phyloP scores from a whole-genome alignment of 345 rosid genomes.

The Eucalyptus regnans region DNA sequence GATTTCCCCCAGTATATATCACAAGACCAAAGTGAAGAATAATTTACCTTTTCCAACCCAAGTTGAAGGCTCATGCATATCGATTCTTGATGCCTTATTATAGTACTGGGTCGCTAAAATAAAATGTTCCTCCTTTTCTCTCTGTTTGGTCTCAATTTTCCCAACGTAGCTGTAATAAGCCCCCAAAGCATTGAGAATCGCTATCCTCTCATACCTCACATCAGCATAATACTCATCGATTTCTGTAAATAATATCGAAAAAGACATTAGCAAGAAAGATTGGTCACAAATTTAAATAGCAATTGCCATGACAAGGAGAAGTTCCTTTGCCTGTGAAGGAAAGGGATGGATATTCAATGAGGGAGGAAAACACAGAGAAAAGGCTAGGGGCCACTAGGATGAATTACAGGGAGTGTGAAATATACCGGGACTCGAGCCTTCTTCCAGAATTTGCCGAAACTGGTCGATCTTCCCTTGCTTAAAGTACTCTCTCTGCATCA shows the following conservation, averaged over 20 bases:
- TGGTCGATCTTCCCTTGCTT: constrained; percentile 91
- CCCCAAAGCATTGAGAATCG: constrained; percentile 88
- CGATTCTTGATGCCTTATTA: constrained; percentile 90
- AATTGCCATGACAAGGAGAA: not conserved
- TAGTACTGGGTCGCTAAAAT: constrained; percentile 78
- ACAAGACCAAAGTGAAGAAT: not conserved
- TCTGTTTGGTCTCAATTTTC: constrained; percentile 74
- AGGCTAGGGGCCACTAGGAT: not conserved
- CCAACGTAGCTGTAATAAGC: constrained; percentile 92
- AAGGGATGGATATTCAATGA: not conserved
- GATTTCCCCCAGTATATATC: not conserved
- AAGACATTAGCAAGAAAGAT: not conserved
- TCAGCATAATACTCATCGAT: constrained; percentile 97
- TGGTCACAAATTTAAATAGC: not conserved
- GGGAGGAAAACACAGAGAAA: not conserved
- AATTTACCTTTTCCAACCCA: constrained; percentile 94
- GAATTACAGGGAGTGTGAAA: not conserved
- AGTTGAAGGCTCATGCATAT: constrained; percentile 97
- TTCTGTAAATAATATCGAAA: constrained; percentile 28
- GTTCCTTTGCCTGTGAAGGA: not conserved
- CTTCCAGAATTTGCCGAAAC: constrained; percentile 89
- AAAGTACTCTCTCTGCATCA: constrained; percentile 84
- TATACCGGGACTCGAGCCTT: constrained; percentile 92
- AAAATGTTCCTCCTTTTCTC: constrained; percentile 91
- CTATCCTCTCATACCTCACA: constrained; percentile 93